Evolutionary conservation across 495 filamentous ascomycete genomes (phyloP).

Genomic region (Hamigera avellanea): DNA sequence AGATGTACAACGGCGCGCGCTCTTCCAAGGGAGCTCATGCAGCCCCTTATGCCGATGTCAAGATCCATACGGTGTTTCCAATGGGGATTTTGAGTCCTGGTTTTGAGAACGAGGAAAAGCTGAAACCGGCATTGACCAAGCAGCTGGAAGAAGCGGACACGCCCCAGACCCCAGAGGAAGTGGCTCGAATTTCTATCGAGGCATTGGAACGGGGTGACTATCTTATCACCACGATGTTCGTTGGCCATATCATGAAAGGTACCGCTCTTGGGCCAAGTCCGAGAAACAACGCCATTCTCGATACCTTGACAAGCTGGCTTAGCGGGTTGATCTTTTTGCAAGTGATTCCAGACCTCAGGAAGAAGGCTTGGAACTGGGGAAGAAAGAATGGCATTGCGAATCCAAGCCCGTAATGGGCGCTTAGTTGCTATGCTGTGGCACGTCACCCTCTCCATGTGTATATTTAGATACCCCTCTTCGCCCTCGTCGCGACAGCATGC

Average conservation of each 20-base stretch:
- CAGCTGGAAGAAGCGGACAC: conserved; percentile 74
- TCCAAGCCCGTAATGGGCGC: background rate
- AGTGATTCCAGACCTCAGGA: conserved; percentile 31
- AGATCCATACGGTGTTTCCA: conserved; percentile 75
- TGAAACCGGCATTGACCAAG: conserved; percentile 72
- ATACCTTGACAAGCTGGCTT: conserved; percentile 33
- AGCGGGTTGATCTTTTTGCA: conserved; percentile 32
- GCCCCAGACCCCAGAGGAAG: conserved; percentile 64
- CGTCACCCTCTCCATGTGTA: background rate
- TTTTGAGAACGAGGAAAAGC: conserved; percentile 62
- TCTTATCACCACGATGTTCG: conserved; percentile 57
- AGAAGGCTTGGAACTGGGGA: conserved; percentile 34
- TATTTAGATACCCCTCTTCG: too few species aligned
- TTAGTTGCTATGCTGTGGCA: background rate
- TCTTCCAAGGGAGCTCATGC: conserved; percentile 34
- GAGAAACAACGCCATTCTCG: conserved; percentile 26
- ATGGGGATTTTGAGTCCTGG: conserved; percentile 71
- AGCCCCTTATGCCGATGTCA: conserved; percentile 45
- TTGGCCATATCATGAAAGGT: conserved; percentile 56
- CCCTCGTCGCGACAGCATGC: too few species aligned
- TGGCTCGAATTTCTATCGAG: conserved; percentile 55
- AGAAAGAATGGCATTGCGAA: conserved; percentile 27
- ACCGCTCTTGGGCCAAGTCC: conserved; percentile 31
- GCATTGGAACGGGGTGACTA: conserved; percentile 74
- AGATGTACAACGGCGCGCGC: conserved; percentile 60